Base-by-base conservation (phyloP, 768 basidiomycete genomes). In the Agrocybe chaxingu region DNA sequence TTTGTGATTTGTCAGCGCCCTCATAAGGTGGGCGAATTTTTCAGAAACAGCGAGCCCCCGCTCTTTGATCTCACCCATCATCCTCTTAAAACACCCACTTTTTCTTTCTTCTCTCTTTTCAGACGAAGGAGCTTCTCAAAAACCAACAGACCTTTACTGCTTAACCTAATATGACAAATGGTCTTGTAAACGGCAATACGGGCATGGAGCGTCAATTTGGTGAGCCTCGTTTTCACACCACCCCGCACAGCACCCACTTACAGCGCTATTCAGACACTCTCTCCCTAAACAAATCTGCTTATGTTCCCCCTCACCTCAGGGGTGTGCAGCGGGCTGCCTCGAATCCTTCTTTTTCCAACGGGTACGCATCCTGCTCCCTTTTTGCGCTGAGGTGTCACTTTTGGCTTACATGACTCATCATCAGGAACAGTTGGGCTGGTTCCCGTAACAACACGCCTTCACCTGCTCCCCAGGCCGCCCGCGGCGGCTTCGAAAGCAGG, bases 301-400 rank as follows among this genome's bases (percentile, higher is more conserved):
- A 93, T 76, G 88, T 93, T 64, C 91, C 91, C 59, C 91, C 91
- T 61, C 90, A 92, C 66, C 68, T 90, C 78, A 89, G 91, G 78
- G 80, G 76, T 71, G 69, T 77, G 81, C 89, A 89, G 85, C 87
- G 87, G 81, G 85, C 87, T 80, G 82, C 83, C 69, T 80, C 86
- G 59, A 78, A 83, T 62, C 70, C 88, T 78, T 78, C 80, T 69
- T 76, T 62, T 64, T 52, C 69, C 53, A 82, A 80, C 67, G 84
- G 79, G 87, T 88, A 66, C 48, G 76, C 54, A 24, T 37, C 16
- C n/a, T 24, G 24, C 24, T 24, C 8, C 13, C 33, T 56, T 47
- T 30, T 55, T 44, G 40, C 55, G 53, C 52, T 31, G 24, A 24
- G 24, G 24, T 45, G 34, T 36, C 34, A 56, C 37, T 41, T 54